These are phyloP conservation scores for Carex littledalei DNA, from an alignment of 176 grass and related monocot genomes.

Conservation along the genomic window DNA sequence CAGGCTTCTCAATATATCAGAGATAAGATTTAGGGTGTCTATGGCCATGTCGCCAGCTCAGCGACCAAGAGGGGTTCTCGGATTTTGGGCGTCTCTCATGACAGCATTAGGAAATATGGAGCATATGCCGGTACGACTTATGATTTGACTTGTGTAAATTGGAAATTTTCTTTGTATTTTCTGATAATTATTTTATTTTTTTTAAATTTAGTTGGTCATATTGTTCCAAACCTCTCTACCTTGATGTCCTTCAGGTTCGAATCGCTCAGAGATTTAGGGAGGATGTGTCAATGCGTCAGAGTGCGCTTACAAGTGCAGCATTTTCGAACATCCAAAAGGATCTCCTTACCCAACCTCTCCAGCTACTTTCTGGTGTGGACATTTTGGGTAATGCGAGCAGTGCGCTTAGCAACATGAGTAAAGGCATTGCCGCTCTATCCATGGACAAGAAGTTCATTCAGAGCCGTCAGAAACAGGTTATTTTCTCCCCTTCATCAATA, in stretches of 20 bases:
- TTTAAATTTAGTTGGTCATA: not conserved
- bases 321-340: slow-evolving; percentile 90
- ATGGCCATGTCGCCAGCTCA: slow-evolving; percentile 97
- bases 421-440: slow-evolving; percentile 92
- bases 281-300: slow-evolving; percentile 88
- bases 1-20: slow-evolving; percentile 90
- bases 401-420: slow-evolving; percentile 97
- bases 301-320: slow-evolving; percentile 65
- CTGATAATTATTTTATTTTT: too few species aligned
- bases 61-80: slow-evolving; percentile 92
- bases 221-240: not conserved
- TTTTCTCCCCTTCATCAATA: not conserved
- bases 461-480: slow-evolving; percentile 73
- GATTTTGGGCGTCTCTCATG: slow-evolving; percentile 99
- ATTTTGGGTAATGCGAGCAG: slow-evolving; percentile 99
- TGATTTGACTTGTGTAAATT: slow-evolving; percentile 12
- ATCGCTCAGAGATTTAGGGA: slow-evolving; percentile 80
- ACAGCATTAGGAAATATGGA: slow-evolving; percentile 99
- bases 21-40: slow-evolving; percentile 90
- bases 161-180: not conserved
- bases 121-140: slow-evolving; percentile 76
- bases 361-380: slow-evolving; percentile 95
- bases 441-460: slow-evolving; percentile 99
- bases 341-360: slow-evolving; percentile 92
- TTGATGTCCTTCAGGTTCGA: slow-evolving; percentile 47